Percentiles rank a stretch among this genome's conserved stretches.
Evolutionary conservation across 768 basidiomycete species (phyloP).

Genomic region (Auriscalpium vulgare): DNA sequence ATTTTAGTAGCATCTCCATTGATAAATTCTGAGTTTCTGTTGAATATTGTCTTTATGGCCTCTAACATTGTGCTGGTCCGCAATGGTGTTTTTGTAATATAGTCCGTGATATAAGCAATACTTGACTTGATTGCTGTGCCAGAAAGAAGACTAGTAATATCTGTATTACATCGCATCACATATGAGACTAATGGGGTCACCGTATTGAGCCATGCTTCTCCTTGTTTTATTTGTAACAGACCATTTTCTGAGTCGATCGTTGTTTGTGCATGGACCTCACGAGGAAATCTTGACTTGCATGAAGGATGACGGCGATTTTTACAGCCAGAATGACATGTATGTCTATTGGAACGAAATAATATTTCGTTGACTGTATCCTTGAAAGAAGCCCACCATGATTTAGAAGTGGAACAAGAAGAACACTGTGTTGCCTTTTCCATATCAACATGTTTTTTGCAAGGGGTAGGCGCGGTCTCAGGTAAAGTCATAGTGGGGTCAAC

Average conservation of each 20-base stretch:
- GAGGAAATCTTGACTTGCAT: slow-evolving; percentile 31
- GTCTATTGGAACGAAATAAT: slow-evolving; percentile 2
- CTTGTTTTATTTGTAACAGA: slow-evolving; percentile 21
- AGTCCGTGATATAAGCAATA: slow-evolving; percentile 33
- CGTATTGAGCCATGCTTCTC: slow-evolving; percentile 31
- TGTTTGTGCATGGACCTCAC: slow-evolving; percentile 18
- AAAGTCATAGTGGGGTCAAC: too few relatives aligned
- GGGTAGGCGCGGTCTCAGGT: too few relatives aligned
- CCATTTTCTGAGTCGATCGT: slow-evolving; percentile 23
- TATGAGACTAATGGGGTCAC: slow-evolving; percentile 25
- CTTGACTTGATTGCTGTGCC: slow-evolving; percentile 34
- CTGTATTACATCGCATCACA: slow-evolving; percentile 30
- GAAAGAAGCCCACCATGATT: not conserved
- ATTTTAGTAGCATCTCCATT: not conserved
- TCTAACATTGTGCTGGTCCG: slow-evolving; percentile 34
- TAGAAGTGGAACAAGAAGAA: not conserved
- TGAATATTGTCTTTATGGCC: slow-evolving; percentile 18
- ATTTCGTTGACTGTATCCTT: slow-evolving; percentile 5
- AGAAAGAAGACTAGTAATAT: slow-evolving; percentile 30
- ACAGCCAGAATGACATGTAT: slow-evolving; percentile 18
- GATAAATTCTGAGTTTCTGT: slow-evolving; percentile 18
- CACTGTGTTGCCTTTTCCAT: too few relatives aligned
- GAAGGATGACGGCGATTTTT: slow-evolving; percentile 20
- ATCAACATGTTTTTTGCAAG: too few relatives aligned
- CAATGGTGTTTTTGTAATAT: slow-evolving; percentile 32